Evolutionary conservation across 2,329 filamentous ascomycete genomes (phyloP).

Genomic region (Aspergillus sp.): DNA sequence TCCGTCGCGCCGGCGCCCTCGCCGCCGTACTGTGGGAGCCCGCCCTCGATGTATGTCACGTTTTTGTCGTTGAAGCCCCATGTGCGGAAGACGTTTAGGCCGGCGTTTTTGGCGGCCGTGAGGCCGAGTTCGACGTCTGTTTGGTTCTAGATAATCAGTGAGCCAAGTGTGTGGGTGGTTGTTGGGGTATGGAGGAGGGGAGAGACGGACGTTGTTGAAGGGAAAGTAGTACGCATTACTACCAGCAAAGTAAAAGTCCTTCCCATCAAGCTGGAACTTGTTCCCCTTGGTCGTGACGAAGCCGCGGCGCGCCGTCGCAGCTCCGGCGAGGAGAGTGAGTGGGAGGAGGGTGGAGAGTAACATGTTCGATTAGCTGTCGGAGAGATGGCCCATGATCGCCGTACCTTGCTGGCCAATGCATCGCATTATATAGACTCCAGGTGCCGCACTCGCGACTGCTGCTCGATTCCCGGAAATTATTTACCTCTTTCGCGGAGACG

Average conservation of each 20-base stretch:
- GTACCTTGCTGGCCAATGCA: not conserved
- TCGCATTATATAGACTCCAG: not conserved
- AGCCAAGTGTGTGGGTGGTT: not conserved
- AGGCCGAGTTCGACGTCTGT: conserved; percentile 22
- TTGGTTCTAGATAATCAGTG: conserved; percentile 15
- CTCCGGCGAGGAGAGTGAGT: conserved; percentile 3
- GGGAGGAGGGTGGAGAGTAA: conserved; percentile 1
- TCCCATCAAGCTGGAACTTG: conserved; percentile 22
- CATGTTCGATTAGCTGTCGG: not conserved
- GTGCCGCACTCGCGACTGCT: not conserved
- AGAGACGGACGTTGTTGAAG: conserved; percentile 18
- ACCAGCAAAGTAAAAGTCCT: conserved; percentile 22
- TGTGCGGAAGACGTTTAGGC: conserved; percentile 21
- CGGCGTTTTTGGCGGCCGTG: conserved; percentile 16
- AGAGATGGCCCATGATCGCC: not conserved
- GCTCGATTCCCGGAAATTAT: not conserved
- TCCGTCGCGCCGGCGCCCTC: conserved; percentile 20
- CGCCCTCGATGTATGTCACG: conserved; percentile 7
- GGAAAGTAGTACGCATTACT: conserved; percentile 24
- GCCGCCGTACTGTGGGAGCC: conserved; percentile 19
- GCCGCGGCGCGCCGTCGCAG: not conserved
- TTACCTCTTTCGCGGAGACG: not conserved
- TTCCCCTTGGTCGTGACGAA: conserved; percentile 20
- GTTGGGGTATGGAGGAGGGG: not conserved
- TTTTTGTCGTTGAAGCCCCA: conserved; percentile 27